A percentile compares a stretch with the other conserved stretches of the same genome.
Conservation (phyloP, 805 yeast species). For the Wickerhamiella lipophila region DNA sequence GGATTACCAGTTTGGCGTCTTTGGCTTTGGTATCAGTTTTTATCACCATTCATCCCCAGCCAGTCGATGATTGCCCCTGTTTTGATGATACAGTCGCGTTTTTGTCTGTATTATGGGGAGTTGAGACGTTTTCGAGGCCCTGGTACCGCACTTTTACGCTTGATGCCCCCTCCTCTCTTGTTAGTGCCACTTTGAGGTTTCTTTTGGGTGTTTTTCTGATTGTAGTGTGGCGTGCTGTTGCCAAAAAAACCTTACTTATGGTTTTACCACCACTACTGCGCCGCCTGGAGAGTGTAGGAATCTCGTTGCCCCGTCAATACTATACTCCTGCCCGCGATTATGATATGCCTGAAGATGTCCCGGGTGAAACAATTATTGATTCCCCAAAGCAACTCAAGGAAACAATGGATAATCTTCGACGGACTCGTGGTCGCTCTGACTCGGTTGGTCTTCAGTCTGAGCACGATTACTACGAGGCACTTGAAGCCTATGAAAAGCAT, state of each 20-base stretch:
- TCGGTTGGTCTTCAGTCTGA: slow-evolving; percentile 34
- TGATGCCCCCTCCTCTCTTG: not conserved
- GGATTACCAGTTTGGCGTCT: slow-evolving; percentile 1
- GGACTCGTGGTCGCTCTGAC: slow-evolving; percentile 26
- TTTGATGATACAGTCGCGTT: slow-evolving; percentile 92
- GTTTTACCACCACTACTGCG: slow-evolving; percentile 50
- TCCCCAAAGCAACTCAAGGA: slow-evolving; percentile 26
- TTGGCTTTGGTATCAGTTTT: not conserved
- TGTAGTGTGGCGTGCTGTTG: slow-evolving; percentile 56
- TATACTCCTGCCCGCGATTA: slow-evolving; percentile 30
- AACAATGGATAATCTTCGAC: slow-evolving; percentile 22
- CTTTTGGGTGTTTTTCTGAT: slow-evolving; percentile 50
- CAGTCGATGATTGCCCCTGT: slow-evolving; percentile 91
- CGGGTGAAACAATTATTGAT: slow-evolving; percentile 27
- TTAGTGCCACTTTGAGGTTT: slow-evolving; percentile 32
- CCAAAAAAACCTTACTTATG: slow-evolving; percentile 53
- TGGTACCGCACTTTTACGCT: not conserved
- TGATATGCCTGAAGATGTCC: slow-evolving; percentile 23
- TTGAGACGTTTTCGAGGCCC: slow-evolving; percentile 35
- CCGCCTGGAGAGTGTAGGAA: slow-evolving; percentile 27
- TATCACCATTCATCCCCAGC: slow-evolving; percentile 63
- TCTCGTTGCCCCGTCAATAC: slow-evolving; percentile 31
- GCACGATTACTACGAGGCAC: slow-evolving; percentile 32
- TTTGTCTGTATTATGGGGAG: slow-evolving; percentile 72
- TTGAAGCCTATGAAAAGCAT: slow-evolving; percentile 25